Base-by-base conservation (phyloP, 1,139 yeast genomes). In the Saccharomyces hybrid region DNA sequence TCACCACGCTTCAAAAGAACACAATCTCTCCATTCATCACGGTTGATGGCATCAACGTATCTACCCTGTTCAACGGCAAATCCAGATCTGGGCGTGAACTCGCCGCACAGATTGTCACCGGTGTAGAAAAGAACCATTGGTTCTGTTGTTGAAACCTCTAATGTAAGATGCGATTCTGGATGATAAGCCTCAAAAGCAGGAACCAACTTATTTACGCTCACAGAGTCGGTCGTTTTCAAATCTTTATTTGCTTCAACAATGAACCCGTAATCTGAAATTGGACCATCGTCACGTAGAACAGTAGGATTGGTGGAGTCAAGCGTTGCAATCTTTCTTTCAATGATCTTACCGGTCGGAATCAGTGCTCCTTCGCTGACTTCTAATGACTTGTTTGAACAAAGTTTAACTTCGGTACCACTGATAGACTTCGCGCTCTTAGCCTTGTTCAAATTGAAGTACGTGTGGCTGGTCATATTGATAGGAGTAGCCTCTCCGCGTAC, bases 101-200 rank as follows among this genome's bases (percentile, higher is more conserved):
- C 64, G 3, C 64, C 71, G 55, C 75, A 63, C 52, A 77, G 73
- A 49, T 72, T 72, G 58, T 79, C 82, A 21, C 86, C 86, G 29
- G 87, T 81, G 67, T 83, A 83, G 54, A 83, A 73, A 66, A 83
- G 88, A 73, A 81, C 82, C 2, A 81, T 73, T 2, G 88, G 88
- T 58, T 83, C 88, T 2, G 88, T 83, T 9, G 86, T 73, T 21
- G 70, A 65, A 16, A 79, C 77, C 7, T 66, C 66, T 47, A 83
- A 64, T 48, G 73, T 71, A 49, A 76, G 64, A 12, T 71, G 65
- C 6, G 82, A 69, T n/a, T 69, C 69, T 12, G 82, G 79, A 62
- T 78, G 77, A 21, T 70, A 68, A 12, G 81, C 78, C 61, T 74
- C 76, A 38, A 77, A 71, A 21, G 78, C 69, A 29, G 71, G 64